Conservation (phyloP, 129 eudicot species). For the Saussurea involucrata region DNA sequence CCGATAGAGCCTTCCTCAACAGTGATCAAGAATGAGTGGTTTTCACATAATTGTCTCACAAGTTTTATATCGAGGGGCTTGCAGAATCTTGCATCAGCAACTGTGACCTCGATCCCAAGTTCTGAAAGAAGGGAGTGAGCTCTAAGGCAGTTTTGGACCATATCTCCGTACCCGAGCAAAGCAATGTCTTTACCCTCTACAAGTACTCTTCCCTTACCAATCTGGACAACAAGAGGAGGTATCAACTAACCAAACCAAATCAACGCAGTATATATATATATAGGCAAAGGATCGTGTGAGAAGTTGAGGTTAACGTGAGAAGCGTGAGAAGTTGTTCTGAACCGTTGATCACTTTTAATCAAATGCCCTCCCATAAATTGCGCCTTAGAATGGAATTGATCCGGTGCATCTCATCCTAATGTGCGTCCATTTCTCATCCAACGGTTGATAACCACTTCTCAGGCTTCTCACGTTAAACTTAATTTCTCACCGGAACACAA, state of each 20-base stretch:
- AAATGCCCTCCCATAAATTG: no score
- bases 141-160: slow-evolving; percentile 90
- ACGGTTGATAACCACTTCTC: no score
- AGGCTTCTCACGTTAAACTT: no score
- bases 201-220: slow-evolving; percentile 79
- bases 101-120: slow-evolving; percentile 84
- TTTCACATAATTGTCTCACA: slow-evolving; percentile 63
- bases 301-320: no score
- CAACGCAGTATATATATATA: neutral
- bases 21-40: slow-evolving; percentile 71
- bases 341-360: no score
- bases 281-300: no score
- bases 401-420: no score
- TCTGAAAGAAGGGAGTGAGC: slow-evolving; percentile 80
- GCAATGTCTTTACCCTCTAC: slow-evolving; percentile 82
- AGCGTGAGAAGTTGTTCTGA: no score
- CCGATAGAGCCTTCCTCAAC: slow-evolving; percentile 95
- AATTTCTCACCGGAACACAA: no score
- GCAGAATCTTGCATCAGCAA: slow-evolving; percentile 96
- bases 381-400: no score
- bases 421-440: no score
- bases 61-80: slow-evolving; percentile 92
- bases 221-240: slow-evolving; percentile 27
- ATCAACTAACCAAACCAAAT: neutral
- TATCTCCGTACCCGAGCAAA: slow-evolving; percentile 79